Base-by-base conservation (phyloP, 2,329 filamentous ascomycete species). In the Ascochyta viciae-villosae region DNA sequence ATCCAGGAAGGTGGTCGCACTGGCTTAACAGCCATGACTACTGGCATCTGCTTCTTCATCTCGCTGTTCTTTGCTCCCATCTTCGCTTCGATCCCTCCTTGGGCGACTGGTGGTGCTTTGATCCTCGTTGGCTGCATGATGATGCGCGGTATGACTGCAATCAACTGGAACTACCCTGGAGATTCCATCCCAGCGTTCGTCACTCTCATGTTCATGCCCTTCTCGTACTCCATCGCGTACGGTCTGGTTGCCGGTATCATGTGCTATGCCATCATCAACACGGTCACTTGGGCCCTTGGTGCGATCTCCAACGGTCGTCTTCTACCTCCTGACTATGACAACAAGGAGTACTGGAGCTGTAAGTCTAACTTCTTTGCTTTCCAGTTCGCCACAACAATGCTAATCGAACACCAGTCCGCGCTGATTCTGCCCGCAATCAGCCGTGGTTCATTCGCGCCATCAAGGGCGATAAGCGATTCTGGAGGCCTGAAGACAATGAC, bases 1-100 rank as follows among this genome's bases (percentile, higher is more conserved):
- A 96, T 96, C 60, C 90, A 90, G 0, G 91, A 96, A 76, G 92
- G 92, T 40, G 92, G 91, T 35, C 87, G 88, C 66, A 96, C 92
- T 0, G 92, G 92, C 8, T 77, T 96, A 16, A 94, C 91, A 0
- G 87, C 91, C 38, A 90, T 93, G 72, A 81, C 85, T 8, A 89
- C 90, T 0, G 92, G 92, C 4, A 43, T 96, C 40, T 92, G 89
- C 77, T 96, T 96, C 80, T 72, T 74, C 55, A 85, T 96, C 71
- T 87, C 90, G 48, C 84, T 96, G 57, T 96, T 96, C 82, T 96
- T 96, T 72, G 91, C 91, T 0, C 92, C 92, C 0, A 94, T 96
- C 54, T 96, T 96, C 70, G 91, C 92, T 5, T 93, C 90, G 0
- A 95, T 96, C 54, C 92, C 92, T 3, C 88, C 91, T 0, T 96